These are phyloP conservation scores for Globisporangium carolinianum DNA, from an alignment of 352 stramenopile species.

Conservation along the genomic window DNA sequence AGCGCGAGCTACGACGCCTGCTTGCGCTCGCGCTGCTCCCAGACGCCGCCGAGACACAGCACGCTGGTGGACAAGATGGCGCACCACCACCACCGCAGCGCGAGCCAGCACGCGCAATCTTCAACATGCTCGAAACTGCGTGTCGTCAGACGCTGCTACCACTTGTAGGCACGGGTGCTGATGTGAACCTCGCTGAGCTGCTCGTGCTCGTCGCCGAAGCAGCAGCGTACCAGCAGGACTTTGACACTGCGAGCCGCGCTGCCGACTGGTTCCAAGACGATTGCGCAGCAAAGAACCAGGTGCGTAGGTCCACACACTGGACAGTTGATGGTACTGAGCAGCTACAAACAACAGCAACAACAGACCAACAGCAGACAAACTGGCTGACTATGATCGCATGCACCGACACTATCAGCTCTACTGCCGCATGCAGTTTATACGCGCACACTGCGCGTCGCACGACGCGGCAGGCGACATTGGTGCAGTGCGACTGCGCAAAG, in stretches of 20 bases:
- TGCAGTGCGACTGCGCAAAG: slow-evolving; percentile 28
- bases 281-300: slow-evolving; percentile 65
- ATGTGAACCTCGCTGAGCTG: slow-evolving; percentile 56
- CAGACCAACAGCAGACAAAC: too few species aligned
- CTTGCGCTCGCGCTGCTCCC: slow-evolving; percentile 34
- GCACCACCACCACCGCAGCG: slow-evolving; percentile 4
- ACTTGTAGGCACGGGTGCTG: slow-evolving; percentile 8
- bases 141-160: slow-evolving; percentile 33
- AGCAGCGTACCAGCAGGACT: slow-evolving; percentile 58
- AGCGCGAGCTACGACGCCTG: slow-evolving; percentile 43
- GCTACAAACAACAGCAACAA: too few species aligned
- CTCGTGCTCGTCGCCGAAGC: slow-evolving; percentile 72
- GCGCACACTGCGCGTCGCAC: slow-evolving; percentile 51
- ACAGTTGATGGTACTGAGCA: not conserved
- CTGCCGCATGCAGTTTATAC: slow-evolving; percentile 80
- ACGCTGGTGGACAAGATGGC: too few species aligned
- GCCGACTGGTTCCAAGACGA: slow-evolving; percentile 72
- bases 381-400: too few species aligned
- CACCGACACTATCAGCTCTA: slow-evolving; percentile 49
- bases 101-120: slow-evolving; percentile 28
- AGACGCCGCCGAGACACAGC: slow-evolving; percentile 7
- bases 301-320: slow-evolving; percentile 9
- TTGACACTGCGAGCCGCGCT: slow-evolving; percentile 39
- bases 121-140: slow-evolving; percentile 22
- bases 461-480: slow-evolving; percentile 33